phyloP scores from a whole-genome alignment of 75 land plant genomes.

The Sequoiadendron giganteum region DNA sequence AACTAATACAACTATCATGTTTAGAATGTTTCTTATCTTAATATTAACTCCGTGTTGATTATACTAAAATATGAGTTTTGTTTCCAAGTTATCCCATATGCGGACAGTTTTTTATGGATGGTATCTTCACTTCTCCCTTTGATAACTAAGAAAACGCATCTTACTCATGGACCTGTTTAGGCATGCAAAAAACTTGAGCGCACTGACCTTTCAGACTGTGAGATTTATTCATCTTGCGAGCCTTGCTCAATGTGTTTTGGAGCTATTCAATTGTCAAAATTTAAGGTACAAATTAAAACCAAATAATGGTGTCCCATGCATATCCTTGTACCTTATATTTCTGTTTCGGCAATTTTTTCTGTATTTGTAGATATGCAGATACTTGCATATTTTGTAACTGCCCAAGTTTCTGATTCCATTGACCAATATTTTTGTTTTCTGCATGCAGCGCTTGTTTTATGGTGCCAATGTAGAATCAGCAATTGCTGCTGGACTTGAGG shows the following conservation, averaged over 20 bases:
- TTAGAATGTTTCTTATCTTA: no score
- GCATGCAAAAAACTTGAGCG: slow-evolving; percentile 22
- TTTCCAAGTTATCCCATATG: not conserved
- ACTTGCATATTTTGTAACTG: not conserved
- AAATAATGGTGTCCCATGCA: not conserved
- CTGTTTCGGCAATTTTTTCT: not conserved
- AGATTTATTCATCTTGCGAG: slow-evolving; percentile 20
- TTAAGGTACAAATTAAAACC: not conserved
- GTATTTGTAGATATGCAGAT: no score
- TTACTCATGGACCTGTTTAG: slow-evolving; percentile 1
- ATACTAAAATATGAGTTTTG: not conserved
- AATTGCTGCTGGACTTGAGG: not conserved
- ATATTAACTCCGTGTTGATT: no score
- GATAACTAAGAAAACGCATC: not conserved
- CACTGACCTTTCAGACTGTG: slow-evolving; percentile 14
- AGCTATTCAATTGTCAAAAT: slow-evolving; percentile 13
- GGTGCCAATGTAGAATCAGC: slow-evolving; percentile 23
- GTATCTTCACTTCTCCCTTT: not conserved
- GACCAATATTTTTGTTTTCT: not conserved
- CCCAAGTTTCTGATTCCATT: not conserved
- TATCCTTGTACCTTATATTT: not conserved
- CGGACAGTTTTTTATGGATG: not conserved
- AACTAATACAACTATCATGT: no score
- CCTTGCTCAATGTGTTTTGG: slow-evolving; percentile 27
- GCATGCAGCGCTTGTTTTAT: slow-evolving; percentile 17